Conservation (phyloP, 495 filamentous ascomycete genomes). For the Bacidia gigantensis region DNA sequence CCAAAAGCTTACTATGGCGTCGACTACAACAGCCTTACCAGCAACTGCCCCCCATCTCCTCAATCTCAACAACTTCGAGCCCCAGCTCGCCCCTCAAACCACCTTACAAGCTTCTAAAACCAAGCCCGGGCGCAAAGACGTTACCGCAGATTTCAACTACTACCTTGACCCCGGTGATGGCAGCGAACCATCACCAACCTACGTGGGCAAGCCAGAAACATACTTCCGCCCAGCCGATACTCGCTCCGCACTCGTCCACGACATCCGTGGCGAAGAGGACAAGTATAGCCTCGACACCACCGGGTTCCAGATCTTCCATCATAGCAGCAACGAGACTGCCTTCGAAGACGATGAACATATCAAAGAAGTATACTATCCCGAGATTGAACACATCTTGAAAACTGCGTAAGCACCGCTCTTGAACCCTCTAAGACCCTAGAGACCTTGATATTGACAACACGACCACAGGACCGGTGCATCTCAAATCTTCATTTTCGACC, state of each 20-base stretch:
- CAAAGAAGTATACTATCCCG: constrained; percentile 49
- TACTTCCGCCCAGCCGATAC: constrained; percentile 31
- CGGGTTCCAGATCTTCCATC: constrained; percentile 38
- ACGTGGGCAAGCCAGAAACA: constrained; percentile 35
- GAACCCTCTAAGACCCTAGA: too few relatives aligned
- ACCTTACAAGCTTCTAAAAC: background rate
- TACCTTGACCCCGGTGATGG: constrained; percentile 46
- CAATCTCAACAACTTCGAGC: background rate
- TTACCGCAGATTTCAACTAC: constrained; percentile 45
- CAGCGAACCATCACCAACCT: constrained; percentile 35
- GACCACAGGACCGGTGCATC: constrained; percentile 35
- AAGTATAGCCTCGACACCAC: constrained; percentile 35
- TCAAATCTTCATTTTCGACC: constrained; percentile 58
- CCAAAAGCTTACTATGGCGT: constrained; percentile 2
- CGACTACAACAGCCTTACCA: constrained; percentile 8
- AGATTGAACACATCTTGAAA: constrained; percentile 53
- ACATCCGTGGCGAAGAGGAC: constrained; percentile 36
- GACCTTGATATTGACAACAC: background rate
- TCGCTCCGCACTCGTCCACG: constrained; percentile 28
- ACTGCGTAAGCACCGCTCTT: constrained; percentile 29
- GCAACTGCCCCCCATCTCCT: constrained; percentile 7
- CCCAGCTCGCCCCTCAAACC: background rate
- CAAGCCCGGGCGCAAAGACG: constrained; percentile 10
- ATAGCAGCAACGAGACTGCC: constrained; percentile 33
- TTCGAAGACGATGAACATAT: constrained; percentile 55